Conservation (phyloP, 1,139 yeast species). For the Eremothecium gossypii region DNA sequence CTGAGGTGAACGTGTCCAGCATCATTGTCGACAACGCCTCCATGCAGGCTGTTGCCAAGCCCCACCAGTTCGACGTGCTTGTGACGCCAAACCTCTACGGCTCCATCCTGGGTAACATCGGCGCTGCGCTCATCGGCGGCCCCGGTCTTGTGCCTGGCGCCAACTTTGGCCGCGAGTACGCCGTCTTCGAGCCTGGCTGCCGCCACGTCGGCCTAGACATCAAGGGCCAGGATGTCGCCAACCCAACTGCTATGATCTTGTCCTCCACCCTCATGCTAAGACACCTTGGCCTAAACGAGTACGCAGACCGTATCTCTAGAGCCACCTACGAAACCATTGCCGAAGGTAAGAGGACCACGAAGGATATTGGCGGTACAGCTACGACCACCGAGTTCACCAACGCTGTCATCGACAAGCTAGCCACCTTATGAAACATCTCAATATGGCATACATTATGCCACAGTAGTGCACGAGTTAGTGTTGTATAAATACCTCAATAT, state of each 20-base stretch:
- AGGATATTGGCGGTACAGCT: conserved; percentile 82
- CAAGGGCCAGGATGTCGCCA: conserved; percentile 88
- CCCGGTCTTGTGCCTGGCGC: conserved; percentile 99
- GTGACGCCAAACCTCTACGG: conserved; percentile 98
- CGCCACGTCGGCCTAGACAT: conserved; percentile 98
- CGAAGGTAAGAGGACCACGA: conserved; percentile 73
- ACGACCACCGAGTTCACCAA: conserved; percentile 86
- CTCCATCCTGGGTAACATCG: conserved; percentile 92
- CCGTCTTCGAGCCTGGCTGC: conserved; percentile 98
- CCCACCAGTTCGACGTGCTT: conserved; percentile 95
- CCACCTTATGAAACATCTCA: conserved; percentile 12
- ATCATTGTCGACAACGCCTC: conserved; percentile 98
- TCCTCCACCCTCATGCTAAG: conserved; percentile 87
- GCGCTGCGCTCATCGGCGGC: conserved; percentile 97
- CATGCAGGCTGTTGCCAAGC: conserved; percentile 97
- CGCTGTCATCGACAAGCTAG: conserved; percentile 26
- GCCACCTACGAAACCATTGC: conserved; percentile 87
- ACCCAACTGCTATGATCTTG: conserved; percentile 96
- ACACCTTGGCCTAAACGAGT: conserved; percentile 79
- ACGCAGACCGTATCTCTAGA: conserved; percentile 76
- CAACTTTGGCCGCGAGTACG: conserved; percentile 94
- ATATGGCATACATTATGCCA: no score
- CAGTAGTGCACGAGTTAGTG: neutral
- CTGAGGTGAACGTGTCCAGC: conserved; percentile 74
- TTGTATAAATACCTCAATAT: neutral